A percentile compares a stretch with the other conserved stretches of the same genome.
Evolutionary conservation across 352 stramenopile species (phyloP).

Genomic region (Peronospora belbahrii): DNA sequence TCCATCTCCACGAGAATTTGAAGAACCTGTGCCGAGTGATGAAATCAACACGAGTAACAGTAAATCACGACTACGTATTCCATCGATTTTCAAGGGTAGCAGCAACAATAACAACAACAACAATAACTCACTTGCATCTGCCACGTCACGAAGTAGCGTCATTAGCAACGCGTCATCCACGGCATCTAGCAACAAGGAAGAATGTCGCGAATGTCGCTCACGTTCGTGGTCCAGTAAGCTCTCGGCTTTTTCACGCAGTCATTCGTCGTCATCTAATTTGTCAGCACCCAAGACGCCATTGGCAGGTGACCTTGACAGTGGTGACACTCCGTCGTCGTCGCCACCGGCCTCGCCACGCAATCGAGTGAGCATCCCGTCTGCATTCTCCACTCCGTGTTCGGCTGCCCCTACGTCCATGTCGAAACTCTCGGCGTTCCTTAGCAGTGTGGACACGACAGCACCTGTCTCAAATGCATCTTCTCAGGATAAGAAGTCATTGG

Average conservation of each 20-base stretch:
- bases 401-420: constrained; percentile 29
- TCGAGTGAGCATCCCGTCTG: constrained; percentile 26
- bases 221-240: constrained; percentile 63
- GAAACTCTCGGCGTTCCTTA: constrained; percentile 61
- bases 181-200: constrained; percentile 24
- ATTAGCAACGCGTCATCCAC: constrained; percentile 29
- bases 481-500: constrained; percentile 10
- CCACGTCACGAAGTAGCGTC: constrained; percentile 27
- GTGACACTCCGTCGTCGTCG: constrained; percentile 21
- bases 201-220: constrained; percentile 13
- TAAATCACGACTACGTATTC: constrained; percentile 42
- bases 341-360: constrained; percentile 21
- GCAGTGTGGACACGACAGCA: constrained; percentile 34
- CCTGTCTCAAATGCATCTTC: constrained; percentile 12
- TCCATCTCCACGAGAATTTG: constrained; percentile 16
- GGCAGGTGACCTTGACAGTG: constrained; percentile 8
- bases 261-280: constrained; percentile 32
- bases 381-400: constrained; percentile 21
- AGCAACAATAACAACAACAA: constrained; percentile 10
- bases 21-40: constrained; percentile 22
- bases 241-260: constrained; percentile 41
- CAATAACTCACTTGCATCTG: constrained; percentile 4
- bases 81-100: constrained; percentile 45
- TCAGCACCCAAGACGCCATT: constrained; percentile 22
- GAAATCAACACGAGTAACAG: constrained; percentile 12